These are phyloP conservation scores for Themeda triandra DNA, from an alignment of 176 grass and related monocot species.

Conservation along the genomic window DNA sequence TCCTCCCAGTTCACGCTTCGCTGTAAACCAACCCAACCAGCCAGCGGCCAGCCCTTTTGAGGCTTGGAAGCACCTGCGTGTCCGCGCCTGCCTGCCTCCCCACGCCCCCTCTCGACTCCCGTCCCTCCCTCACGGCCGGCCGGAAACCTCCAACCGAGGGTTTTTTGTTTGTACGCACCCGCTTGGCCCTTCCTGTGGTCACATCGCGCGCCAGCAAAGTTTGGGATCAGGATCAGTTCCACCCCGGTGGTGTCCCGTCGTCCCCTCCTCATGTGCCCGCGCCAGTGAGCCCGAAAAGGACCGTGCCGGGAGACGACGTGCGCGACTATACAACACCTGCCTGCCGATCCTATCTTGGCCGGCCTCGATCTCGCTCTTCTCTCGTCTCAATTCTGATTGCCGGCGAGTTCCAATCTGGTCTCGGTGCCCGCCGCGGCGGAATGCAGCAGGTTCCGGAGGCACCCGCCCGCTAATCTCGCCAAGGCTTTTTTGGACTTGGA, in stretches of 20 bases:
- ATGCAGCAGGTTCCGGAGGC: slow-evolving; percentile 17
- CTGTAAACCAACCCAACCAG: neutral
- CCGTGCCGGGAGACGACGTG: neutral
- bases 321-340: neutral
- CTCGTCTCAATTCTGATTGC: slow-evolving; percentile 16
- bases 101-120: too few relatives aligned
- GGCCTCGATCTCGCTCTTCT: neutral
- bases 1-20: neutral
- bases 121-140: neutral
- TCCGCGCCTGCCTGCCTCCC: slow-evolving; percentile 21
- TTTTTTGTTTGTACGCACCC: slow-evolving; percentile 10
- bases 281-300: neutral
- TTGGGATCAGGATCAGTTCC: neutral
- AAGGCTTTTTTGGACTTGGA: slow-evolving; percentile 1
- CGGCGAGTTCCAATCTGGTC: neutral
- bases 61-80: slow-evolving; percentile 43
- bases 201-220: neutral
- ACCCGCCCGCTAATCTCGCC: neutral
- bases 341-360: neutral
- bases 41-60: neutral
- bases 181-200: slow-evolving; percentile 29
- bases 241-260: neutral
- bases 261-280: slow-evolving; percentile 15
- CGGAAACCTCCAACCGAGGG: slow-evolving; percentile 36
- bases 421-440: neutral